These are phyloP conservation scores for Marasmius sp. DNA, from an alignment of 1,284 basidiomycete genomes.

Conservation along the genomic window DNA sequence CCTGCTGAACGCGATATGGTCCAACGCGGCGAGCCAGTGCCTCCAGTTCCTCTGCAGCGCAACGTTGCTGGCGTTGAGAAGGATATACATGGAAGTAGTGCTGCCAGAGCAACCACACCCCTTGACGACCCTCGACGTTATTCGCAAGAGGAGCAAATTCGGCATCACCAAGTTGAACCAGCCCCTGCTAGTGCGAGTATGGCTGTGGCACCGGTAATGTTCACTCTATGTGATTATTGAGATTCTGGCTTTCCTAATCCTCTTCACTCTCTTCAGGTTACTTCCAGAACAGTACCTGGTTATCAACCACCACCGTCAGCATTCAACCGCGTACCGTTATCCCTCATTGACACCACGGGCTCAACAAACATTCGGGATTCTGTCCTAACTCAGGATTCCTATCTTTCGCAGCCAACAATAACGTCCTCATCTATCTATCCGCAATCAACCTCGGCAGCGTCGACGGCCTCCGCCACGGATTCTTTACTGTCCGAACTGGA, in stretches of 20 bases:
- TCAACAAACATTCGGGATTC: constrained; percentile 37
- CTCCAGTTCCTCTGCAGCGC: constrained; percentile 26
- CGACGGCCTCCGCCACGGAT: constrained; percentile 39
- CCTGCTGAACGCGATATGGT: constrained; percentile 20
- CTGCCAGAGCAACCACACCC: no score
- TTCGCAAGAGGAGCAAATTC: not conserved
- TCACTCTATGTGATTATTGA: not conserved
- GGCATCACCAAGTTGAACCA: not conserved
- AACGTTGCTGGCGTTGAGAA: constrained; percentile 1
- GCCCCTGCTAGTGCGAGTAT: not conserved
- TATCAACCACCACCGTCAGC: constrained; percentile 31
- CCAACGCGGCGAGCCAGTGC: constrained; percentile 21
- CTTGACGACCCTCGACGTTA: not conserved
- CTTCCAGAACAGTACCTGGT: constrained; percentile 3
- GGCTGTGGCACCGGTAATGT: not conserved
- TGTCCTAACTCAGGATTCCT: constrained; percentile 39
- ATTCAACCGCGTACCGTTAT: constrained; percentile 44
- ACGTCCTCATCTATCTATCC: constrained; percentile 76
- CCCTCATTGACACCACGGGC: constrained; percentile 27
- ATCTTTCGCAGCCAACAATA: constrained; percentile 39
- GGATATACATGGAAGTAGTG: no score
- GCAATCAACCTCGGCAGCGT: constrained; percentile 60
- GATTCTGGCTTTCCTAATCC: not conserved
- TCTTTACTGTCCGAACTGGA: constrained; percentile 49
- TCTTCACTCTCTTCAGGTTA: not conserved